phyloP scores from a whole-genome alignment of 1,284 basidiomycete genomes.

The Apiotrichum porosum region DNA sequence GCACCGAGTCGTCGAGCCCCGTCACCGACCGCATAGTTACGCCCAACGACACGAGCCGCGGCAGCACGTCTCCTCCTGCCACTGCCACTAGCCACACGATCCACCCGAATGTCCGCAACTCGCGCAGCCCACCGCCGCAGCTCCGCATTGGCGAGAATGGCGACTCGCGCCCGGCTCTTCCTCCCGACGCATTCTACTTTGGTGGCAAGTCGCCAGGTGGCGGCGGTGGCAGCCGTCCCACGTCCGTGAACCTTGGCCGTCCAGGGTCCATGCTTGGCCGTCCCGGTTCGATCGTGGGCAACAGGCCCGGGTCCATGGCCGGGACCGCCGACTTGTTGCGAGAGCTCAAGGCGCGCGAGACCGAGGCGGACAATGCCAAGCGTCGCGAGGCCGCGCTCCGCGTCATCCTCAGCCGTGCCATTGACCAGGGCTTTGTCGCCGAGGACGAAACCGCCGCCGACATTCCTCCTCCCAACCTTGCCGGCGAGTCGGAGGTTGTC shows the following conservation, averaged over 20 bases:
- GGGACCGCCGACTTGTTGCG: constrained; percentile 67
- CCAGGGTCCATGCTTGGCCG: constrained; percentile 9
- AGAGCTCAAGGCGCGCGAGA: constrained; percentile 73
- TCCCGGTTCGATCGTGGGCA: constrained; percentile 33
- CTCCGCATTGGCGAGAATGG: constrained; percentile 27
- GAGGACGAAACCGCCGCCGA: constrained; percentile 50
- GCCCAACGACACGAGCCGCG: constrained; percentile 21
- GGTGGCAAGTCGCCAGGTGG: constrained; percentile 57
- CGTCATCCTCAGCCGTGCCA: constrained; percentile 70
- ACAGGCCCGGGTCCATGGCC: constrained; percentile 47
- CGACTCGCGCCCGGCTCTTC: constrained; percentile 37
- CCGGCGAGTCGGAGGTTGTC: constrained; percentile 21
- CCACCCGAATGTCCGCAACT: constrained; percentile 21
- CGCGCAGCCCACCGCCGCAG: constrained; percentile 39
- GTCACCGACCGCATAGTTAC: constrained; percentile 10
- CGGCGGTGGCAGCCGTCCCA: constrained; percentile 17
- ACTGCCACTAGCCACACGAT: constrained; percentile 15
- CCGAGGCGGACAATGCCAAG: constrained; percentile 70
- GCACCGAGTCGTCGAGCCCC: constrained; percentile 8
- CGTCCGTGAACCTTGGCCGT: constrained; percentile 52
- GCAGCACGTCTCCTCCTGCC: constrained; percentile 23
- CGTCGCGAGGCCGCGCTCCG: constrained; percentile 83
- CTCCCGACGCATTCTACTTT: constrained; percentile 59
- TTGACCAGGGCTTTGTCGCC: constrained; percentile 74
- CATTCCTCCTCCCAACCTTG: constrained; percentile 1